Percentiles rank a stretch among this genome's conserved stretches.
Evolutionary conservation across 1,139 yeast genomes (phyloP).

Genomic region (Yamadazyma atmosphaerica): DNA sequence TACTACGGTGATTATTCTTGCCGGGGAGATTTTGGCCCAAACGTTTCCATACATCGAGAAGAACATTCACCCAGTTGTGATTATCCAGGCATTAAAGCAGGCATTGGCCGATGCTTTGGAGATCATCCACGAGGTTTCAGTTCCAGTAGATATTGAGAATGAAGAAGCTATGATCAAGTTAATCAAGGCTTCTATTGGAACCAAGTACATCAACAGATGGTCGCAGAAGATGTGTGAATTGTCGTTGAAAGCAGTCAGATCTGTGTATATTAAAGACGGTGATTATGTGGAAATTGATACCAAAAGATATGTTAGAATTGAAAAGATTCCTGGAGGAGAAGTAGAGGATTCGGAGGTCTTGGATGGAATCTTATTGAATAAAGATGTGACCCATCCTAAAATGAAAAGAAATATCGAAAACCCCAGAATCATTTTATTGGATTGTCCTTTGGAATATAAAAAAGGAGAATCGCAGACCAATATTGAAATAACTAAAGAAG

Average conservation of each 20-base stretch:
- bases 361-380: conserved; percentile 91
- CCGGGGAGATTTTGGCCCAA: conserved; percentile 96
- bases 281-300: conserved; percentile 84
- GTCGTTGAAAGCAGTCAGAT: conserved; percentile 84
- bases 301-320: conserved; percentile 90
- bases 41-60: conserved; percentile 92
- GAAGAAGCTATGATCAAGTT: conserved; percentile 86
- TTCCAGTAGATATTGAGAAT: conserved; percentile 79
- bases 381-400: conserved; percentile 97
- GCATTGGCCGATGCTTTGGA: conserved; percentile 91
- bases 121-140: conserved; percentile 80
- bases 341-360: conserved; percentile 84
- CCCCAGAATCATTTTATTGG: conserved; percentile 85
- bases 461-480: conserved; percentile 99
- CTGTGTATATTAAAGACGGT: conserved; percentile 70
- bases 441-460: conserved; percentile 96
- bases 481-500: conserved; percentile 94
- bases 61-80: conserved; percentile 94
- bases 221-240: conserved; percentile 87
- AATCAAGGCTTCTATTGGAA: conserved; percentile 91
- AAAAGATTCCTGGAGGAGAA: conserved; percentile 97
- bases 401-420: conserved; percentile 88
- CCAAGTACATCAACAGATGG: conserved; percentile 93
- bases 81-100: conserved; percentile 89
- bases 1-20: conserved; percentile 89